Conservation (phyloP, 345 rosid genomes). For the Eutrema heterophyllum region DNA sequence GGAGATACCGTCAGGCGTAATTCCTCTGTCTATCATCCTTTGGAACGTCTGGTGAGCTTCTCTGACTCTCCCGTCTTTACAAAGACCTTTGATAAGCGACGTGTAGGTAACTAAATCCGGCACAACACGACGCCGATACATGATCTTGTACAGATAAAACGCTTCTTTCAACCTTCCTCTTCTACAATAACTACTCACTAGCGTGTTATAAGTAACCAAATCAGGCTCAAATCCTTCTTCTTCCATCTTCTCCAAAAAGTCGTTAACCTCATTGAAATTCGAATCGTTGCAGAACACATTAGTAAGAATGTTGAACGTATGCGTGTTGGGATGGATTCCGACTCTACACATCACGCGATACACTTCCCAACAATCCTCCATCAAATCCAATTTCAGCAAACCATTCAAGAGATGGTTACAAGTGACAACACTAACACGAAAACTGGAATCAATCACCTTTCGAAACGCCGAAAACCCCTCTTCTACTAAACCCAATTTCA, state of each 20-base stretch:
- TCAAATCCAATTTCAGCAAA: conserved; percentile 46
- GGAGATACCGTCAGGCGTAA: conserved; percentile 55
- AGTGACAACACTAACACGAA: conserved; percentile 57
- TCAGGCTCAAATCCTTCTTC: conserved; percentile 96
- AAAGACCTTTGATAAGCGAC: conserved; percentile 69
- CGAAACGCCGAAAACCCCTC: conserved; percentile 42
- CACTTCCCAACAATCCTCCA: conserved; percentile 65
- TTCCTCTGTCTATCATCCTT: conserved; percentile 60
- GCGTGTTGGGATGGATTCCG: conserved; percentile 54
- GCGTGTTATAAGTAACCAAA: conserved; percentile 78
- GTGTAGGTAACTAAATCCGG: conserved; percentile 87
- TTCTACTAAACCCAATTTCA: conserved; percentile 44
- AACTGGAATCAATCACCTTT: conserved; percentile 46
- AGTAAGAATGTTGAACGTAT: conserved; percentile 79
- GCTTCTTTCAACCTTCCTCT: conserved; percentile 70
- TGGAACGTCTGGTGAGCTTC: conserved; percentile 88
- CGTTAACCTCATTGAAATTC: conserved; percentile 46
- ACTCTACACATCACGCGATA: conserved; percentile 60
- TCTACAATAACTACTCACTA: conserved; percentile 71
- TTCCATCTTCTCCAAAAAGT: conserved; percentile 86
- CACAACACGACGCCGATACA: conserved; percentile 58
- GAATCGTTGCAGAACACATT: conserved; percentile 56
- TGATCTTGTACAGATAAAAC: conserved; percentile 69
- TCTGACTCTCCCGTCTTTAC: conserved; percentile 61
- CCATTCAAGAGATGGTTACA: conserved; percentile 80